Evolutionary conservation across 768 basidiomycete species (phyloP), one percentile per base, ranked within the genome.

Genomic region (Agaricus bisporus): DNA sequence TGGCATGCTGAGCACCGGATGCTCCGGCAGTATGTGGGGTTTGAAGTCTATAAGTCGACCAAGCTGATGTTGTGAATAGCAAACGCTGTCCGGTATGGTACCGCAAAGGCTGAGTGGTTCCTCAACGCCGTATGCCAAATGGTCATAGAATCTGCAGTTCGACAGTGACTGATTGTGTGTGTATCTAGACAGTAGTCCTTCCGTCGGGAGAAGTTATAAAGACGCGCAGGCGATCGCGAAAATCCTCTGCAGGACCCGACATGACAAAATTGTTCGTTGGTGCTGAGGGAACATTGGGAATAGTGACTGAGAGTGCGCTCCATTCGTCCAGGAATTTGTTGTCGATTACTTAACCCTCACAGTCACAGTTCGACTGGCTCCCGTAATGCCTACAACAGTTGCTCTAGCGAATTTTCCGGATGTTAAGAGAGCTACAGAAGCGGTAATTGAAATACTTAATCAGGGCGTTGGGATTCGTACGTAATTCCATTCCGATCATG

Each of bases 171-270:
- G 10, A 26, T 50, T n/a, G 49, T 38, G 28, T 51, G n/a, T 39
- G 51, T 12, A 42, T 4, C 22, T 56, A 93, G 86, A 95, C 91
- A 0, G 88, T 94, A 1, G 93, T 97, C 0, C 80, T 95, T 2
- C 90, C 93, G 2, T 83, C 82, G 5, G 94, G 94, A 1, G 81
- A 92, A 63, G 85, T 95, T 11, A 94, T 97, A 64, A 94, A 94
- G 63, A 97, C 94, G 1, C 81, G 92, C 3, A 71, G 76, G 20
- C 74, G 88, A 25, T 76, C 88, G 3, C 73, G 91, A 32, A 95
- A 97, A 64, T 91, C 87, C 0, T 86, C 91, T 0, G 90, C 92
- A 0, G 93, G 94, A 1, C 93, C 88, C 56, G 93, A 95, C 61
- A 69, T 77, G 1, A 92, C 89, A 0, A 93, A 93, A 55, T 61